phyloP scores from a whole-genome alignment of 202 grass and related monocot species.

The Carex arenaria region DNA sequence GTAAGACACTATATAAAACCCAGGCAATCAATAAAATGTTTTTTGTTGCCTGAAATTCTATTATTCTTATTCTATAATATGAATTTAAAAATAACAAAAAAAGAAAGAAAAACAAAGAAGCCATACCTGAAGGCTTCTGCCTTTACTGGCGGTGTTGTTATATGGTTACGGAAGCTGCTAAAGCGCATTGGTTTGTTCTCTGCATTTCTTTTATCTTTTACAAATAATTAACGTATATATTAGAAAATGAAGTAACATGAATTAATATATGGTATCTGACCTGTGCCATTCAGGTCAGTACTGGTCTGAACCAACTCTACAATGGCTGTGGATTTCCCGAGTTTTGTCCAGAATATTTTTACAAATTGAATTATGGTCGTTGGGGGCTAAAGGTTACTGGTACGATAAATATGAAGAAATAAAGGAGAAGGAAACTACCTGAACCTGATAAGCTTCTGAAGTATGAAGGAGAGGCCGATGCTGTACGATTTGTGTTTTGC shows the following conservation, averaged over 20 bases:
- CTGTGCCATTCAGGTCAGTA: constrained; percentile 4
- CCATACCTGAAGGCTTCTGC: constrained; percentile 66
- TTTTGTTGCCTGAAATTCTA: no score
- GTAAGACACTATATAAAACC: no score
- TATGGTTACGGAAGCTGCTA: constrained; percentile 43
- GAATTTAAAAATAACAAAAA: neutral
- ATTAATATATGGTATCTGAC: neutral
- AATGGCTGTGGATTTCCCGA: neutral
- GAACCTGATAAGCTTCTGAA: constrained; percentile 54
- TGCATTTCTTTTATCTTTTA: constrained; percentile 24
- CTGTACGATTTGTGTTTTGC: constrained; percentile 31
- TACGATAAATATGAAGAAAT: constrained; percentile 8
- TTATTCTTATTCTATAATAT: neutral
- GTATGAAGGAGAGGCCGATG: constrained; percentile 39
- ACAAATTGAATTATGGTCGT: neutral
- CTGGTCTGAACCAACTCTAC: constrained; percentile 11
- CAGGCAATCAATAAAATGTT: no score
- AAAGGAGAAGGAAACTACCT: constrained; percentile 19
- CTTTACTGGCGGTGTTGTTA: constrained; percentile 44
- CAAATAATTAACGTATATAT: neutral
- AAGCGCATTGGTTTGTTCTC: constrained; percentile 61
- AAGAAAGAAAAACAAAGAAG: constrained; percentile 29
- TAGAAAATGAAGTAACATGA: constrained; percentile 20
- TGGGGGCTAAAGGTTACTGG: neutral
- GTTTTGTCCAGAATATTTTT: neutral